phyloP scores from a whole-genome alignment of 2,329 filamentous ascomycete genomes.

The Colletotrichum tanaceti region DNA sequence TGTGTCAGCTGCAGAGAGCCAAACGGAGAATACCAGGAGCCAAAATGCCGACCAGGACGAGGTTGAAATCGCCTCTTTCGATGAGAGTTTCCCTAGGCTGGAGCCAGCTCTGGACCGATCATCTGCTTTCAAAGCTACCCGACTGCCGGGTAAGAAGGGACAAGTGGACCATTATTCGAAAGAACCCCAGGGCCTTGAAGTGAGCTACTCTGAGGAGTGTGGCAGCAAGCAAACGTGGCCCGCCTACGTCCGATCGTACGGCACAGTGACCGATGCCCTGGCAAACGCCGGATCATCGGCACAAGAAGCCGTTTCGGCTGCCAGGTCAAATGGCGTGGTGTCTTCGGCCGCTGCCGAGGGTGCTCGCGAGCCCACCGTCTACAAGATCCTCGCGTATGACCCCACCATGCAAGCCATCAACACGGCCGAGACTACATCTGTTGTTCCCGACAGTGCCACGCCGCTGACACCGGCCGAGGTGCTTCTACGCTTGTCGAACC shows the following conservation, averaged over 20 bases:
- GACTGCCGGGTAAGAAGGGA: conserved; percentile 34
- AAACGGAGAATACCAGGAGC: conserved; percentile 24
- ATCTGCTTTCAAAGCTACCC: conserved; percentile 22
- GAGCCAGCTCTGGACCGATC: conserved; percentile 49
- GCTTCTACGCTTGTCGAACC: conserved; percentile 69
- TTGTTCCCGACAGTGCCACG: conserved; percentile 59
- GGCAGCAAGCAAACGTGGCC: conserved; percentile 51
- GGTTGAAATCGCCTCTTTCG: conserved; percentile 53
- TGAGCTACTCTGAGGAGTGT: conserved; percentile 59
- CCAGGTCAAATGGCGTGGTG: neutral
- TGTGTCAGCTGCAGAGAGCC: conserved; percentile 20
- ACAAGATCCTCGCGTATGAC: conserved; percentile 77
- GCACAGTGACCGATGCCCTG: conserved; percentile 32
- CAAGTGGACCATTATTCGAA: conserved; percentile 56
- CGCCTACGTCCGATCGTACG: conserved; percentile 52
- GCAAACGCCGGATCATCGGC: conserved; percentile 19
- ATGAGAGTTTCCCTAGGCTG: conserved; percentile 54
- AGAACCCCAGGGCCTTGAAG: conserved; percentile 61
- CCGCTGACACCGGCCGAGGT: conserved; percentile 70
- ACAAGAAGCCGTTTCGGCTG: conserved; percentile 3
- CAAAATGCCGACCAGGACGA: conserved; percentile 44
- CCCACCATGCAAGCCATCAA: conserved; percentile 66
- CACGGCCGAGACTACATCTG: conserved; percentile 70
- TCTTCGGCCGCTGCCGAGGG: conserved; percentile 12
- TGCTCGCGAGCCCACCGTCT: conserved; percentile 52